Evolutionary conservation across 2,329 filamentous ascomycete species (phyloP).

Genomic region (Xylaria sp.): DNA sequence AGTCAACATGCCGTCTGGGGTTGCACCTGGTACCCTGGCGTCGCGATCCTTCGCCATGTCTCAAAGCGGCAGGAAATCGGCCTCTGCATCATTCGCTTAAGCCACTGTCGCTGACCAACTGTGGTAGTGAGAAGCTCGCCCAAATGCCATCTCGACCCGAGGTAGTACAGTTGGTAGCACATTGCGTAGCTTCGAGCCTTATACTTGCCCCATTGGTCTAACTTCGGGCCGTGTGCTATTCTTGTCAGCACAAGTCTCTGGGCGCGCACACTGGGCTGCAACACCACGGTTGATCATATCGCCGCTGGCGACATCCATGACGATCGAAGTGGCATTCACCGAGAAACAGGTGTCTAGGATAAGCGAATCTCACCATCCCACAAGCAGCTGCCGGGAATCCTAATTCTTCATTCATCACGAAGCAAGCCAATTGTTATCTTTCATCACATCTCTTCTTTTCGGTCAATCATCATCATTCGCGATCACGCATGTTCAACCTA

Average conservation of each 20-base stretch:
- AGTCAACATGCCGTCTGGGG: constrained; percentile 26
- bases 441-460: not conserved
- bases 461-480: not conserved
- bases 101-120: constrained; percentile 31
- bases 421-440: constrained; percentile 1
- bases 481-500: constrained; percentile 26
- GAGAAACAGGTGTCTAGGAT: constrained; percentile 17
- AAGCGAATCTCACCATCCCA: constrained; percentile 17
- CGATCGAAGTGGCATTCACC: constrained; percentile 16
- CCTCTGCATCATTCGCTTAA: constrained; percentile 14
- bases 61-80: constrained; percentile 14
- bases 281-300: constrained; percentile 8
- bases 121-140: constrained; percentile 15
- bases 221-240: constrained; percentile 27
- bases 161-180: not conserved
- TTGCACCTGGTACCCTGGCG: constrained; percentile 18
- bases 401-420: constrained; percentile 9
- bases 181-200: constrained; percentile 7
- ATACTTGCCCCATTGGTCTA: constrained; percentile 17
- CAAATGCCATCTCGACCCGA: constrained; percentile 12
- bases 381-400: constrained; percentile 12
- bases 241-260: constrained; percentile 15
- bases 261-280: not conserved
- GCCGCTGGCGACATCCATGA: constrained; percentile 17
- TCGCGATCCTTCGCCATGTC: constrained; percentile 27